phyloP scores from a whole-genome alignment of 1,284 basidiomycete genomes.

The Limonomyces culmigenus region DNA sequence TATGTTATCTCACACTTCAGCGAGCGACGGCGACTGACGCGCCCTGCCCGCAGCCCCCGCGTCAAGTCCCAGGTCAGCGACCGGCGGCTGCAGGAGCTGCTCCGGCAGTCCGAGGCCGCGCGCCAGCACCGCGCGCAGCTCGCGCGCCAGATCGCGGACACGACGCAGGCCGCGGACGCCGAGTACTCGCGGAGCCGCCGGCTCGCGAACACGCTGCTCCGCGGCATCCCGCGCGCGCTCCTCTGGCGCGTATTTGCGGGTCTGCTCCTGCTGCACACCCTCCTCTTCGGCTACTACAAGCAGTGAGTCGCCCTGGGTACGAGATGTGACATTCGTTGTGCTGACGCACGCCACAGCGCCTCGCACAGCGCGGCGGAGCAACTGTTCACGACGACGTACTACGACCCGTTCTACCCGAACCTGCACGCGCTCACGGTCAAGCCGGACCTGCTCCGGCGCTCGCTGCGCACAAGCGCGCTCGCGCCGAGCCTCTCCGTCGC shows the following conservation, averaged over 20 bases:
- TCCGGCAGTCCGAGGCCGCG: conserved; percentile 34
- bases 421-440: conserved; percentile 35
- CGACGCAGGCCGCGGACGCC: too few relatives aligned
- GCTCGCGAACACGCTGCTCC: too few relatives aligned
- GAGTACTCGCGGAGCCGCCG: too few relatives aligned
- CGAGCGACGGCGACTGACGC: too few relatives aligned
- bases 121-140: too few relatives aligned
- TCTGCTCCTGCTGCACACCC: conserved; percentile 13
- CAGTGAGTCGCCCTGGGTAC: conserved; percentile 12
- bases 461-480: conserved; percentile 2
- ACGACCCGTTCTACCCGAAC: conserved; percentile 57
- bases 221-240: too few relatives aligned
- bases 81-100: conserved; percentile 29
- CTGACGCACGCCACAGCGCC: neutral
- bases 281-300: conserved; percentile 18
- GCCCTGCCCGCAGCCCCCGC: too few relatives aligned
- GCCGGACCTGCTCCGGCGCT: conserved; percentile 22
- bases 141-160: too few relatives aligned
- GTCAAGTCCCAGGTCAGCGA: conserved; percentile 21
- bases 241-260: conserved; percentile 6
- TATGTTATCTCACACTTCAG: conserved; percentile 18
- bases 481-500: conserved; percentile 8
- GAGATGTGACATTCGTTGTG: neutral
- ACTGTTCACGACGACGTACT: conserved; percentile 42
- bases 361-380: conserved; percentile 16